Evolutionary conservation across 768 basidiomycete genomes (phyloP).

Genomic region (Leucocoprinus leucothites): DNA sequence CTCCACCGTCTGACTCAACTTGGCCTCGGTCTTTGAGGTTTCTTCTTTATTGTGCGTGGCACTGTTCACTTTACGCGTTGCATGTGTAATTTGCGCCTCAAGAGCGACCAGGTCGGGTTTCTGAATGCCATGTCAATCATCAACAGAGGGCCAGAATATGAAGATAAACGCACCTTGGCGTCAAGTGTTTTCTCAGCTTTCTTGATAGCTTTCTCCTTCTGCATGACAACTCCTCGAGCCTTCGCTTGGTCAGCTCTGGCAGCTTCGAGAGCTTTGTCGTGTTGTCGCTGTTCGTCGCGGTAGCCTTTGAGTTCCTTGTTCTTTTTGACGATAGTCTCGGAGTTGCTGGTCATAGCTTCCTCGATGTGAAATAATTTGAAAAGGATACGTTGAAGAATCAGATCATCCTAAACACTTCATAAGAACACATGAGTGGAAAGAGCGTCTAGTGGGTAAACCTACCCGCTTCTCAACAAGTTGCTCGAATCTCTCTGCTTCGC

Average conservation of each 20-base stretch:
- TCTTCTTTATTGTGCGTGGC: slow-evolving; percentile 61
- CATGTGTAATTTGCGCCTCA: slow-evolving; percentile 87
- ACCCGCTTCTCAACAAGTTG: slow-evolving; percentile 72
- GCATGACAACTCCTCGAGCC: slow-evolving; percentile 69
- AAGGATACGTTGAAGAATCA: slow-evolving; percentile 77
- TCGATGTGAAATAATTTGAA: slow-evolving; percentile 92
- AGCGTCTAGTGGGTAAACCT: slow-evolving; percentile 21
- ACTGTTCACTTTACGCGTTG: slow-evolving; percentile 73
- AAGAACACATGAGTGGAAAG: neutral
- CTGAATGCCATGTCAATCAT: slow-evolving; percentile 34
- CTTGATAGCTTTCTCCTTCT: slow-evolving; percentile 86
- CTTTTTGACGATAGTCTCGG: slow-evolving; percentile 64
- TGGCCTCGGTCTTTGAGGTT: slow-evolving; percentile 52
- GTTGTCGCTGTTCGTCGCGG: slow-evolving; percentile 62
- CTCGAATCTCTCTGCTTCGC: slow-evolving; percentile 88
- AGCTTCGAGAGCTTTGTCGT: slow-evolving; percentile 68
- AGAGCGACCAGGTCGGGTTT: slow-evolving; percentile 80
- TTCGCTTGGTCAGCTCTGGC: slow-evolving; percentile 81
- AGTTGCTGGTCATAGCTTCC: slow-evolving; percentile 71
- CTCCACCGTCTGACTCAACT: slow-evolving; percentile 45
- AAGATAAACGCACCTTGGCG: slow-evolving; percentile 54
- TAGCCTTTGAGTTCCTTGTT: slow-evolving; percentile 70
- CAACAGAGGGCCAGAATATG: neutral
- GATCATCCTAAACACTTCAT: slow-evolving; percentile 56
- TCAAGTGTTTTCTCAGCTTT: slow-evolving; percentile 89